Evolutionary conservation across 371 early-diverging fungal genomes (phyloP).

Genomic region (Funneliformis caledonium): DNA sequence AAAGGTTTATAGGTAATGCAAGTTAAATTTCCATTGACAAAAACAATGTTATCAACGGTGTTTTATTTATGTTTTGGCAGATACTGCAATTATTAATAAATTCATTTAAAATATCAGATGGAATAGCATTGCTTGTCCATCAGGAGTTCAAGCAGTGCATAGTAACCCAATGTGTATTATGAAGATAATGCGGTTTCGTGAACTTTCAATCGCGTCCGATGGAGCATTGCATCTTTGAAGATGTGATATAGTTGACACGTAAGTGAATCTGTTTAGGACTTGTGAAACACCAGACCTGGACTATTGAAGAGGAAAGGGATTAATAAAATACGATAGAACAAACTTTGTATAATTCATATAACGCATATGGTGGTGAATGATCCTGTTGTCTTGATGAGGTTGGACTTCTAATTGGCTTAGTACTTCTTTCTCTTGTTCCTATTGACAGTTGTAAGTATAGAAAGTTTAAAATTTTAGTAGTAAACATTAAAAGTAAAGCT

Average conservation of each 20-base stretch:
- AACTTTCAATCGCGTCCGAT: constrained; percentile 85
- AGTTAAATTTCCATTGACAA: constrained; percentile 85
- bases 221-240: constrained; percentile 88
- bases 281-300: constrained; percentile 85
- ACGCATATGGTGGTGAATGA: no score
- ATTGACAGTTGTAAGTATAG: no score
- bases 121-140: constrained; percentile 83
- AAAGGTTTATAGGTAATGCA: constrained; percentile 75
- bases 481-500: no score
- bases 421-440: no score
- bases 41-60: constrained; percentile 62
- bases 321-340: neutral
- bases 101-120: constrained; percentile 41
- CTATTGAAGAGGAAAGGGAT: neutral
- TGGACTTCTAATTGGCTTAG: no score
- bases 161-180: constrained; percentile 91
- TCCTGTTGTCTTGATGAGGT: no score
- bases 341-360: no score
- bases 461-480: no score
- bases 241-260: constrained; percentile 83
- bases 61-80: constrained; percentile 67
- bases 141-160: constrained; percentile 93
- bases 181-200: constrained; percentile 88
- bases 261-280: constrained; percentile 91
- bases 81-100: no score